Conservation (phyloP, 2,329 filamentous ascomycete species). For the Aurifilum marmelostoma region DNA sequence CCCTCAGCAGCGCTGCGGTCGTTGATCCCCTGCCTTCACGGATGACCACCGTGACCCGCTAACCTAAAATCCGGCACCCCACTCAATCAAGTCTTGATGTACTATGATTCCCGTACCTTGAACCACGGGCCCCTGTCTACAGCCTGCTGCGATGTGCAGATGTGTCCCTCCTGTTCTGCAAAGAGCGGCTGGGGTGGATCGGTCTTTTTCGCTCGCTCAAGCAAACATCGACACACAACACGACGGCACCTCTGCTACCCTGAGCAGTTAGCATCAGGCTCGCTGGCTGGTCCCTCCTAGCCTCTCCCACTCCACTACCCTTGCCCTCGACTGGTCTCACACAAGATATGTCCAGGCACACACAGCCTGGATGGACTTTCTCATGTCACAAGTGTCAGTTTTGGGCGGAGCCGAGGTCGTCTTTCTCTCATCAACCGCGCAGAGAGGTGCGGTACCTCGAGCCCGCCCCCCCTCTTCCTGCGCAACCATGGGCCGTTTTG, state of each 20-base stretch:
- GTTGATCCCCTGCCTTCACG: conserved; percentile 17
- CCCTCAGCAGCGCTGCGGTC: conserved; percentile 16
- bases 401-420: background rate
- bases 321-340: background rate
- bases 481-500: background rate
- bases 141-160: conserved; percentile 18
- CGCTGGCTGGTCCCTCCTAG: background rate
- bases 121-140: conserved; percentile 14
- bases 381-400: background rate
- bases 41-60: conserved; percentile 25
- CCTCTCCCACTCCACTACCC: background rate
- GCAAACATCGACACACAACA: background rate
- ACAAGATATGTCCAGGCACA: background rate
- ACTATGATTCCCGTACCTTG: background rate
- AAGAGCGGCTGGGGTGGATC: too few species aligned
- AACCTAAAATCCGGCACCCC: conserved; percentile 28
- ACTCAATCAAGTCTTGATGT: conserved; percentile 16
- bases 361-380: background rate
- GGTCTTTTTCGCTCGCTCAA: background rate
- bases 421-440: background rate
- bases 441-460: background rate
- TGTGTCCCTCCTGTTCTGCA: background rate
- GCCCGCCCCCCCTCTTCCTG: background rate
- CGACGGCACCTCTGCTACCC: too few species aligned
- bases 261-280: background rate